Percentiles rank a stretch among this genome's conserved stretches.
These are phyloP conservation scores for Dipodascopsis tothii DNA, from an alignment of 805 yeast species.

Conservation along the genomic window DNA sequence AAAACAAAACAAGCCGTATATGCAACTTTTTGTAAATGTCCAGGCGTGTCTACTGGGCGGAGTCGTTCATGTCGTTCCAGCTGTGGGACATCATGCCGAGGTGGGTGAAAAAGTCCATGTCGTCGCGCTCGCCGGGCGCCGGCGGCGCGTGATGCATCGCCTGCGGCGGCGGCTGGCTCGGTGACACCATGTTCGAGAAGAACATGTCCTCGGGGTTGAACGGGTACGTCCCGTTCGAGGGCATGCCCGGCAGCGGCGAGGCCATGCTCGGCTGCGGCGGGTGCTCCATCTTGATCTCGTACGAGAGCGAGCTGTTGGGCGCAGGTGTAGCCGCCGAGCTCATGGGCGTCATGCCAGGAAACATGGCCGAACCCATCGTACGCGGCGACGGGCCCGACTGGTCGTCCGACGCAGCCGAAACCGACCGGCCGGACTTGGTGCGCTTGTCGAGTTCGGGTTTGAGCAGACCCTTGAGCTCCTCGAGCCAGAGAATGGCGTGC, in stretches of 20 bases:
- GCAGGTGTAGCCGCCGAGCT: neutral
- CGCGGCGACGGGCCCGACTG: neutral
- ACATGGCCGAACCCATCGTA: neutral
- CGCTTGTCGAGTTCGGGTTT: slow-evolving; percentile 16
- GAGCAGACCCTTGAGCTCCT: slow-evolving; percentile 24
- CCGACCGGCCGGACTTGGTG: neutral
- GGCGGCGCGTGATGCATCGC: neutral
- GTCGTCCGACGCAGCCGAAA: neutral
- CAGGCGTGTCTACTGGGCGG: neutral
- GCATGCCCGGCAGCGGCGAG: neutral
- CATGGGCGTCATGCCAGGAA: neutral
- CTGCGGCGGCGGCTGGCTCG: neutral
- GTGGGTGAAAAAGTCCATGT: slow-evolving; percentile 15
- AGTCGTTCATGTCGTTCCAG: slow-evolving; percentile 9
- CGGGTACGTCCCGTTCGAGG: neutral
- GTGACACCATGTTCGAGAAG: slow-evolving; percentile 5
- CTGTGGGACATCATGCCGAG: slow-evolving; percentile 19
- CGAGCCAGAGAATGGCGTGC: slow-evolving; percentile 26
- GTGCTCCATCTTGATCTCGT: neutral
- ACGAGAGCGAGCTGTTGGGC: no score
- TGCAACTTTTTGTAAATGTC: no score
- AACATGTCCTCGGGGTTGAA: slow-evolving; percentile 7
- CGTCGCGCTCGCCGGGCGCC: slow-evolving; percentile 13
- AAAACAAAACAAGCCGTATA: neutral
- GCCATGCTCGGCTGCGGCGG: neutral